Conservation (phyloP, 164 flowering plant species). For the Piper betle region DNA sequence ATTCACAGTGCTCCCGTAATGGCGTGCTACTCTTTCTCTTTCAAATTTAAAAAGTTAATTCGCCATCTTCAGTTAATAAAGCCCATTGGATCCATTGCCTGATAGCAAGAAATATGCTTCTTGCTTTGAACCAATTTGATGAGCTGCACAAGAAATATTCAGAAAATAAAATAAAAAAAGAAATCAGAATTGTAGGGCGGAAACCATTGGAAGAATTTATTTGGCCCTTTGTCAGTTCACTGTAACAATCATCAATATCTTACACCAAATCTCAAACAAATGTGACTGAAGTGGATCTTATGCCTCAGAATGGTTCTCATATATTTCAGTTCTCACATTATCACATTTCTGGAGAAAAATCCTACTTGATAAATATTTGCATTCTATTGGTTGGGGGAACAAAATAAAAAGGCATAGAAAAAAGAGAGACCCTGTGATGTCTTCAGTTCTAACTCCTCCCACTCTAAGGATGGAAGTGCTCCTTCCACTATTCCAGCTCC, state of each 20-base stretch:
- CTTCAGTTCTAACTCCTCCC: conserved; percentile 92
- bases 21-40: neutral
- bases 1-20: neutral
- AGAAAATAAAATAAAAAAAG: neutral
- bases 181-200: neutral
- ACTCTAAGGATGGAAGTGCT: conserved; percentile 58
- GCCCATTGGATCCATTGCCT: conserved; percentile 2
- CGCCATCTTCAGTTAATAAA: neutral
- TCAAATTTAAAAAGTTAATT: no score
- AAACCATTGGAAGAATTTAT: neutral
- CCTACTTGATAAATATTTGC: neutral
- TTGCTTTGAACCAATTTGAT: conserved; percentile 53
- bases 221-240: neutral
- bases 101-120: conserved; percentile 20
- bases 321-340: no score
- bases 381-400: no score
- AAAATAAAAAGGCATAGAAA: neutral
- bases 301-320: neutral
- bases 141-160: conserved; percentile 35
- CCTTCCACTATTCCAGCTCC: conserved; percentile 95
- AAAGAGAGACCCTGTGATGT: conserved; percentile 56
- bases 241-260: neutral
- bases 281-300: neutral
- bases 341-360: neutral
- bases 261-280: neutral